Evolutionary conservation across 441 rosid genomes (phyloP).

Genomic region (Pelargonium exstipulatum): DNA sequence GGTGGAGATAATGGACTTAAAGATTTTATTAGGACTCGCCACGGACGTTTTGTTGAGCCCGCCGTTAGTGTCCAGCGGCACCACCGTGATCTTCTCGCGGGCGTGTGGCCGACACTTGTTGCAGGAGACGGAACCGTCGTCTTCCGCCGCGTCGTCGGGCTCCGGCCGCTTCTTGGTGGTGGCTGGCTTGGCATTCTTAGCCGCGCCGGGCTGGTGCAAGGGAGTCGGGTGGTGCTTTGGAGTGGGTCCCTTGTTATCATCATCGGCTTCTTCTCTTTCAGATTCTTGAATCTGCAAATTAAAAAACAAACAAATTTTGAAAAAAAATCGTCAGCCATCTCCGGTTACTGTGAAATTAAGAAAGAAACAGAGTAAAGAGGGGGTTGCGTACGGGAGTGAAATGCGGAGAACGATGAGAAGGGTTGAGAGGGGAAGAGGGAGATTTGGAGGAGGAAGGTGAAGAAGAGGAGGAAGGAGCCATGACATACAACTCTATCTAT

Average conservation of each 20-base stretch:
- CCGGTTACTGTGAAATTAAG: too few species aligned
- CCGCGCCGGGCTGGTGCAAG: slow-evolving; percentile 36
- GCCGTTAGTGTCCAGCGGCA: slow-evolving; percentile 43
- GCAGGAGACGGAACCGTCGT: slow-evolving; percentile 57
- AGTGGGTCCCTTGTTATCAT: slow-evolving; percentile 21
- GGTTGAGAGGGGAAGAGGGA: slow-evolving; percentile 42
- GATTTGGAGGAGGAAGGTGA: slow-evolving; percentile 48
- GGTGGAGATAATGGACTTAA: slow-evolving; percentile 65
- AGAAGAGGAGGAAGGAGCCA: slow-evolving; percentile 66
- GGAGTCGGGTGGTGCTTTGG: slow-evolving; percentile 55
- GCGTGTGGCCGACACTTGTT: slow-evolving; percentile 78
- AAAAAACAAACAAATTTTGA: background rate
- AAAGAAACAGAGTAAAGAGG: slow-evolving; percentile 19
- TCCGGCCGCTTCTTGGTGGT: slow-evolving; percentile 42
- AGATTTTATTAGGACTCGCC: slow-evolving; percentile 69
- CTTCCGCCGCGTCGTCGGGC: slow-evolving; percentile 17
- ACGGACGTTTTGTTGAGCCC: slow-evolving; percentile 29
- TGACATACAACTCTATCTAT: too few species aligned
- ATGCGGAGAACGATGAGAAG: slow-evolving; percentile 21
- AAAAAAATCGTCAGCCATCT: background rate
- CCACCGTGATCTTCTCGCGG: slow-evolving; percentile 76
- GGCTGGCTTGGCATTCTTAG: slow-evolving; percentile 24
- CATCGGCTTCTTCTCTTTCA: slow-evolving; percentile 38
- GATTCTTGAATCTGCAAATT: slow-evolving; percentile 72
- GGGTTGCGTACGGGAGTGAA: slow-evolving; percentile 68